A percentile compares a stretch with the other conserved stretches of the same genome.
Conservation (phyloP, 2,329 filamentous ascomycete species). For the Sordariomycetes sp. region DNA sequence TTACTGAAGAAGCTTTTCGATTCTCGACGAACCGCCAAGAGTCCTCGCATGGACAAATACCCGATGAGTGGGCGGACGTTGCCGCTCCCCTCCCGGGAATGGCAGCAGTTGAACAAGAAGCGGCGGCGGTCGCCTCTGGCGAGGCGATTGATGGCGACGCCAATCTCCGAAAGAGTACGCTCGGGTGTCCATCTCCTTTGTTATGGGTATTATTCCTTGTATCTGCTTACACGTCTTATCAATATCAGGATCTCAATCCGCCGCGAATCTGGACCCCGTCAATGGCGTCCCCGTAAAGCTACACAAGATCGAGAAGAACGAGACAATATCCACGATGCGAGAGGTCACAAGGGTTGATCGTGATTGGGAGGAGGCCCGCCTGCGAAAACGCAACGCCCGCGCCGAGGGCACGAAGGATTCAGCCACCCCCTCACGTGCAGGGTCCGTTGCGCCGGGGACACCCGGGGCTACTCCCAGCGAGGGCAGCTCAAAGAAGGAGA, state of each 20-base stretch:
- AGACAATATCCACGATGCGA: constrained; percentile 42
- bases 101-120: constrained; percentile 15
- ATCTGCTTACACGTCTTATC: background rate
- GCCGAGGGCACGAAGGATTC: constrained; percentile 44
- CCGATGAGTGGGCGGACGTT: constrained; percentile 64
- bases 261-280: constrained; percentile 12
- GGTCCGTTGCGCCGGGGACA: constrained; percentile 37
- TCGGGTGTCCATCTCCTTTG: background rate
- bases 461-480: background rate
- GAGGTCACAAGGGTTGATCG: constrained; percentile 55
- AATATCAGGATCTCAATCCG: constrained; percentile 5
- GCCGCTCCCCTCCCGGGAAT: constrained; percentile 42
- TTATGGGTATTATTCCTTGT: background rate
- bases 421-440: constrained; percentile 36
- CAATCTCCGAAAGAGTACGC: constrained; percentile 52
- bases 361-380: constrained; percentile 60
- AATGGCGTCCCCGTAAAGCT: constrained; percentile 34
- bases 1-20: constrained; percentile 67
- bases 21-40: constrained; percentile 62
- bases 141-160: constrained; percentile 42
- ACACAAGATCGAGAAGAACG: constrained; percentile 38
- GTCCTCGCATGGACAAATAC: constrained; percentile 70
- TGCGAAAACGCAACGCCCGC: constrained; percentile 56
- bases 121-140: constrained; percentile 22
- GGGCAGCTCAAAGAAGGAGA: constrained; percentile 42